These are phyloP conservation scores for Xylaria sp. DNA, from an alignment of 2,329 filamentous ascomycete species.

Conservation along the genomic window DNA sequence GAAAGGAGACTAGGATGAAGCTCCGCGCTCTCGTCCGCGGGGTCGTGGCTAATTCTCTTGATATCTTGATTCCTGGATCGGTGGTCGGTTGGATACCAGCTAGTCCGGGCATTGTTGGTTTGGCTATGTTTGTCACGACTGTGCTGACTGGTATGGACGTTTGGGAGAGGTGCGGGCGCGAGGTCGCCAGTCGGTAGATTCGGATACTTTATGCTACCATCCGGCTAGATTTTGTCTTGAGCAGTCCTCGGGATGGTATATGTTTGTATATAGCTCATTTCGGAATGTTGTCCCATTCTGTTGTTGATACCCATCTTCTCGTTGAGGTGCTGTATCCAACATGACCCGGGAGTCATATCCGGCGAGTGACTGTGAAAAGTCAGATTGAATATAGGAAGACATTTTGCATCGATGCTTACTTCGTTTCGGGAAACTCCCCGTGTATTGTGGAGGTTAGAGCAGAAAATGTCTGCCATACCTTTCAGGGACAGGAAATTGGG, in stretches of 20 bases:
- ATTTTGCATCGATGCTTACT: background rate
- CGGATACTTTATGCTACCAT: too few species aligned
- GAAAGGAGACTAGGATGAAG: constrained; percentile 27
- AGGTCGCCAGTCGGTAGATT: constrained; percentile 17
- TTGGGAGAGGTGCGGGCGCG: constrained; percentile 49
- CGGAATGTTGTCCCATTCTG: background rate
- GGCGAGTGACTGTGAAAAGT: background rate
- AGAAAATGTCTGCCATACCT: too few species aligned
- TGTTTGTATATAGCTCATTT: too few species aligned
- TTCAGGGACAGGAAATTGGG: too few species aligned
- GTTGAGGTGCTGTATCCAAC: background rate
- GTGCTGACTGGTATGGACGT: constrained; percentile 54
- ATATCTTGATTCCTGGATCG: constrained; percentile 56
- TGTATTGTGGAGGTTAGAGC: too few species aligned
- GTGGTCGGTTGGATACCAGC: constrained; percentile 56
- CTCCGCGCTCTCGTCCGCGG: constrained; percentile 39
- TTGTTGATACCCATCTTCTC: background rate
- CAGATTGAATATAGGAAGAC: background rate
- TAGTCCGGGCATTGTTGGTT: constrained; percentile 47
- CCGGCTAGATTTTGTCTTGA: too few species aligned
- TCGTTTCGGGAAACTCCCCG: background rate
- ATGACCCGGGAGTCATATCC: background rate
- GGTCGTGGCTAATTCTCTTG: constrained; percentile 53
- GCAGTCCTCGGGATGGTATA: too few species aligned
- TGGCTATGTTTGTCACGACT: constrained; percentile 57